A percentile compares a stretch with the other conserved stretches of the same genome.
Evolutionary conservation across 2,329 filamentous ascomycete genomes (phyloP).

Genomic region (Pseudodiploospora longispora): DNA sequence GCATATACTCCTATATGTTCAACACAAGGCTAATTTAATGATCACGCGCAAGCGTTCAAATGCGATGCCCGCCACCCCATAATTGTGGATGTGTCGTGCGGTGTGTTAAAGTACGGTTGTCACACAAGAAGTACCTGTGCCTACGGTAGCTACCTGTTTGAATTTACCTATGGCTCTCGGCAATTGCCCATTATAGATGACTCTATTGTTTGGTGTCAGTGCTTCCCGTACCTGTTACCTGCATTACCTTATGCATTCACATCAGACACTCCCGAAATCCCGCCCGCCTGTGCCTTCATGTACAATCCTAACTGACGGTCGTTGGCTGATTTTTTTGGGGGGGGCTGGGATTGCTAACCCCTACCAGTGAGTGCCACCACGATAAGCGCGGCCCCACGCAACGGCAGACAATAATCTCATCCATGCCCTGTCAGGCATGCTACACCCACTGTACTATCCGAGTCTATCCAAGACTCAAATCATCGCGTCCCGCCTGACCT

Average conservation of each 20-base stretch:
- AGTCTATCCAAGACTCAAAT: no score
- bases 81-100: no score
- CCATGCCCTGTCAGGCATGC: no score
- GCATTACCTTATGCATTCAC: not conserved
- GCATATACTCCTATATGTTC: not conserved
- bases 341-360: not conserved
- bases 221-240: not conserved
- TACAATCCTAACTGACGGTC: not conserved
- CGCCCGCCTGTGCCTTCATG: no score
- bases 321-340: not conserved
- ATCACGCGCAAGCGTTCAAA: no score
- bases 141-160: not conserved
- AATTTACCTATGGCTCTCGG: not conserved
- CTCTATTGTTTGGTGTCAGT: not conserved
- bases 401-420: no score
- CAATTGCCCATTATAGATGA: not conserved
- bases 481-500: no score
- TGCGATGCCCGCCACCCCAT: no score
- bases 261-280: not conserved
- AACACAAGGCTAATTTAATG: not conserved
- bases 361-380: no score
- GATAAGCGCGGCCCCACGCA: no score
- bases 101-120: not conserved
- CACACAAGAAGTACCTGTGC: not conserved
- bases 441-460: no score